Conservation (phyloP, 2,329 filamentous ascomycete genomes). For the Orbilia oligospora region DNA sequence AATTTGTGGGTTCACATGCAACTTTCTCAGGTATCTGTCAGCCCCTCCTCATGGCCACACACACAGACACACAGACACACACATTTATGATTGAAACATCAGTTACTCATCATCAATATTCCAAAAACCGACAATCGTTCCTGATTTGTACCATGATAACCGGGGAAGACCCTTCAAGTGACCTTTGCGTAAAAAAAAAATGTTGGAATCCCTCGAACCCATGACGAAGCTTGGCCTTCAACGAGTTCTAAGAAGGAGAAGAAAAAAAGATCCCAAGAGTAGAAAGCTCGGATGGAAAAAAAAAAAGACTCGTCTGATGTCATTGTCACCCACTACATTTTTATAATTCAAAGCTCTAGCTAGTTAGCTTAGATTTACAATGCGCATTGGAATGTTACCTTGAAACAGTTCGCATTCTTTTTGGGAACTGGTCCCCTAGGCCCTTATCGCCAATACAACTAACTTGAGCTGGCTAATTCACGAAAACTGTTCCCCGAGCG, state of each 20-base stretch:
- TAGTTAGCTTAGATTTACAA: slow-evolving; percentile 1
- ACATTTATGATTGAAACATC: slow-evolving; percentile 22
- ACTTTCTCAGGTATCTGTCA: slow-evolving; percentile 14
- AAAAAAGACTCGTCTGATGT: slow-evolving; percentile 12
- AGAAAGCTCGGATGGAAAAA: neutral
- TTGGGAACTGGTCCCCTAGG: neutral
- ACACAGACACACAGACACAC: neutral
- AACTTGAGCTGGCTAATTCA: slow-evolving; percentile 14
- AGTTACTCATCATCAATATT: slow-evolving; percentile 35
- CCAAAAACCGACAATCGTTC: slow-evolving; percentile 45
- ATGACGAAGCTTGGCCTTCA: neutral
- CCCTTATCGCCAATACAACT: slow-evolving; percentile 25
- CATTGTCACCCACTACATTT: slow-evolving; percentile 20
- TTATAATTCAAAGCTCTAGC: neutral
- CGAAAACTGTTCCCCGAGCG: slow-evolving; percentile 22
- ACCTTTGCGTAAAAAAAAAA: slow-evolving; percentile 12
- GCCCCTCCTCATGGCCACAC: slow-evolving; percentile 27
- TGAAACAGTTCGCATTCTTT: slow-evolving; percentile 15
- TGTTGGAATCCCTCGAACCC: slow-evolving; percentile 11
- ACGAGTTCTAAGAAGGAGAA: neutral
- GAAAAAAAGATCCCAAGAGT: neutral
- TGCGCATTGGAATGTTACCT: slow-evolving; percentile 21
- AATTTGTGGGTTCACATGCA: slow-evolving; percentile 44
- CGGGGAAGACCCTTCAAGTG: slow-evolving; percentile 29
- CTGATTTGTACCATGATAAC: slow-evolving; percentile 51